Evolutionary conservation across 2,329 filamentous ascomycete genomes (phyloP).

Genomic region (Blumeriella jaapii): DNA sequence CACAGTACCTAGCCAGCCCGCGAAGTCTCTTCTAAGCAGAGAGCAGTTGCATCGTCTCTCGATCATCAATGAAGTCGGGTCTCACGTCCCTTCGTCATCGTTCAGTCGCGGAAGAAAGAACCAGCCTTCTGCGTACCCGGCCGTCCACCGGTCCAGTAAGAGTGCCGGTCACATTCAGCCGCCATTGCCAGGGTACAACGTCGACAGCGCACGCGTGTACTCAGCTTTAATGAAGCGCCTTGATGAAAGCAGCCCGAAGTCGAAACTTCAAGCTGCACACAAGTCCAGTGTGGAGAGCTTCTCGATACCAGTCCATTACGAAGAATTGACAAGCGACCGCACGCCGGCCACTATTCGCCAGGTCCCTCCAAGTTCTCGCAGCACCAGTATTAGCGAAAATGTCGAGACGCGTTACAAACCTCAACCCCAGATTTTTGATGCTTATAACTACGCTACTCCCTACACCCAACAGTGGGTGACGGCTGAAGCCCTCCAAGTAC

Average conservation of each 20-base stretch:
- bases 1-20: constrained; percentile 33
- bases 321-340: constrained; percentile 9
- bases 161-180: constrained; percentile 6
- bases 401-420: constrained; percentile 9
- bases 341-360: constrained; percentile 20
- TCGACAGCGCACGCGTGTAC: constrained; percentile 49
- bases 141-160: constrained; percentile 13
- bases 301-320: neutral
- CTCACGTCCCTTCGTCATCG: constrained; percentile 32
- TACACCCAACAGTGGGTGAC: constrained; percentile 18
- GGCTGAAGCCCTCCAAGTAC: constrained; percentile 13
- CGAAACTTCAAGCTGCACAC: constrained; percentile 14
- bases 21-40: constrained; percentile 29
- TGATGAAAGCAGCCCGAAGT: constrained; percentile 29
- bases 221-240: constrained; percentile 51
- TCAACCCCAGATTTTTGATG: constrained; percentile 8
- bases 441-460: constrained; percentile 10
- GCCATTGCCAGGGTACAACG: constrained; percentile 20
- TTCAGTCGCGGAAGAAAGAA: constrained; percentile 22
- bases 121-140: constrained; percentile 22
- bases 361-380: constrained; percentile 12
- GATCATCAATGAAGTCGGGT: constrained; percentile 47
- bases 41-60: constrained; percentile 45
- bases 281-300: constrained; percentile 14
- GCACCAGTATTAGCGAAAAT: constrained; percentile 6